Percentiles rank a stretch among this genome's conserved stretches.
Conservation (phyloP, 2,329 filamentous ascomycete genomes). For the Xylariaceae sp. region DNA sequence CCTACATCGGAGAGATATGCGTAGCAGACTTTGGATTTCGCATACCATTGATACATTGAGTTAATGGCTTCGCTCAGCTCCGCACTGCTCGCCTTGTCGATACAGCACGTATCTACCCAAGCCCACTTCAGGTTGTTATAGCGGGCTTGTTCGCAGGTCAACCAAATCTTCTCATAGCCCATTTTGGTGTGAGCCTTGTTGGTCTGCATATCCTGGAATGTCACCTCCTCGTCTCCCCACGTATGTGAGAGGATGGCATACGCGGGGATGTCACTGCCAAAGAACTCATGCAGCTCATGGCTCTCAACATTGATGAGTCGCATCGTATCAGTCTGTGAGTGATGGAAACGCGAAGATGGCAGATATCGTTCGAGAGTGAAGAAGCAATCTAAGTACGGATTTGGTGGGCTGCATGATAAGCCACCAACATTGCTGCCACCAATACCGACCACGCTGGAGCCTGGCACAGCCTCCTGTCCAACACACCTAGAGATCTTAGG, state of each 20-base stretch:
- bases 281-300: constrained; percentile 4
- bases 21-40: background rate
- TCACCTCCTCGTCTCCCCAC: constrained; percentile 10
- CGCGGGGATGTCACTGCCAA: constrained; percentile 3
- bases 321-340: no score
- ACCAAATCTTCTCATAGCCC: constrained; percentile 10
- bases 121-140: constrained; percentile 1
- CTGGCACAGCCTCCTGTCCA: no score
- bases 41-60: constrained; percentile 12
- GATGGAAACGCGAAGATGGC: no score
- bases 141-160: constrained; percentile 8
- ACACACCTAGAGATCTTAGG: no score
- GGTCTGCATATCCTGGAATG: constrained; percentile 10
- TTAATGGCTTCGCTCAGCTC: constrained; percentile 14
- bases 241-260: constrained; percentile 13
- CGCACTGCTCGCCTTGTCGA: constrained; percentile 12
- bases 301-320: constrained; percentile 8
- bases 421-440: no score
- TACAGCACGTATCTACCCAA: constrained; percentile 15
- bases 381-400: no score
- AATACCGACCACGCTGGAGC: no score
- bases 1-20: no score
- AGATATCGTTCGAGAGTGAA: no score
- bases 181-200: background rate
- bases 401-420: no score